These are phyloP conservation scores for Aspergillus persii DNA, from an alignment of 2,329 filamentous ascomycete genomes.

Conservation along the genomic window DNA sequence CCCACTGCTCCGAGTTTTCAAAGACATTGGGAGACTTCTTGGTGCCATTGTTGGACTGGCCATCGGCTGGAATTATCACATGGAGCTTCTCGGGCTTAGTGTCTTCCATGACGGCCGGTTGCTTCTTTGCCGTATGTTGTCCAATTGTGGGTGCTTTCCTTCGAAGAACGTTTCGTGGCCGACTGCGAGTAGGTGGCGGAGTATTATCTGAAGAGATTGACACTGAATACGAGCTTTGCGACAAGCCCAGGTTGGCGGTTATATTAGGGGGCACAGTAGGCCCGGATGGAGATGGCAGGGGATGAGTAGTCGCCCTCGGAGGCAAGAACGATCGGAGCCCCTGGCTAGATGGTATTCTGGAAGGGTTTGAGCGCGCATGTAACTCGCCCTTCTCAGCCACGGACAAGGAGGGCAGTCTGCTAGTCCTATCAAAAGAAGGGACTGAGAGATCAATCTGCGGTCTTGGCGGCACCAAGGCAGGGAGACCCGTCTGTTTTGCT, in stretches of 20 bases:
- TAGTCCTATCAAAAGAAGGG: slow-evolving; percentile 21
- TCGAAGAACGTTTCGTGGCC: slow-evolving; percentile 40
- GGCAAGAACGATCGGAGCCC: slow-evolving; percentile 29
- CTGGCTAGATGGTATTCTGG: slow-evolving; percentile 21
- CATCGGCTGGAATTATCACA: slow-evolving; percentile 28
- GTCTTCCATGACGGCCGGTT: slow-evolving; percentile 9
- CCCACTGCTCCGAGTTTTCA: slow-evolving; percentile 13
- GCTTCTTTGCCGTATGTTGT: slow-evolving; percentile 27
- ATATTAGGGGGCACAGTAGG: slow-evolving; percentile 3
- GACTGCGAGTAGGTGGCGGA: slow-evolving; percentile 22
- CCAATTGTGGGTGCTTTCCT: slow-evolving; percentile 43
- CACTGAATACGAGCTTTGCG: slow-evolving; percentile 7
- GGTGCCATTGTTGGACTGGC: slow-evolving; percentile 17
- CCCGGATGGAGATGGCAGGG: slow-evolving; percentile 12
- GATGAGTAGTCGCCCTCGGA: slow-evolving; percentile 27
- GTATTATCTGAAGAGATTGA: slow-evolving; percentile 15
- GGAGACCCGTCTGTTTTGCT: slow-evolving; percentile 15
- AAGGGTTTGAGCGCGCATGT: slow-evolving; percentile 18
- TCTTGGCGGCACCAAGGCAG: slow-evolving; percentile 22
- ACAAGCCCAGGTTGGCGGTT: slow-evolving; percentile 6
- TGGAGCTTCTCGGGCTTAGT: slow-evolving; percentile 27
- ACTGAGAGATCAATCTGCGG: slow-evolving; percentile 28
- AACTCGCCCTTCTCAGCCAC: slow-evolving; percentile 24
- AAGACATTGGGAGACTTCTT: slow-evolving; percentile 8
- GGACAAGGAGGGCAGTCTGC: slow-evolving; percentile 29